A percentile compares a stretch with the other conserved stretches of the same genome.
Evolutionary conservation across 805 yeast genomes (phyloP).

Genomic region (Jamesozyma lodderae): DNA sequence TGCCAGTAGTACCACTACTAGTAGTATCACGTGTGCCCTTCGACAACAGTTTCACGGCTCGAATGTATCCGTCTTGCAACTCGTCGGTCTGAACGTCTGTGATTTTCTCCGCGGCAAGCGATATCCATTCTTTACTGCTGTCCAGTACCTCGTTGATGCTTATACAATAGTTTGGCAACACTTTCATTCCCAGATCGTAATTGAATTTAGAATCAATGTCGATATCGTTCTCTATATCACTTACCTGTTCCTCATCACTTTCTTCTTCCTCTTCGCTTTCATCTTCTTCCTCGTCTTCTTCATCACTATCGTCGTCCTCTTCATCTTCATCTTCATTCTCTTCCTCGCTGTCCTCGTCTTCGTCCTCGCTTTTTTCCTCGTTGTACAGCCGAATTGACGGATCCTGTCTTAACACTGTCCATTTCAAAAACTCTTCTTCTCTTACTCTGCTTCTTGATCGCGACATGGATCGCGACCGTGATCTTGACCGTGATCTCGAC

Average conservation of each 20-base stretch:
- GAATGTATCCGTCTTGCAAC: slow-evolving; percentile 22
- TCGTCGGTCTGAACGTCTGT: slow-evolving; percentile 24
- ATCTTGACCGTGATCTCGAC: slow-evolving; percentile 2
- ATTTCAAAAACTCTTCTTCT: slow-evolving; percentile 39
- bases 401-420: slow-evolving; percentile 64
- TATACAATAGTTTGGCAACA: slow-evolving; percentile 26
- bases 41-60: slow-evolving; percentile 18
- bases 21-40: slow-evolving; percentile 14
- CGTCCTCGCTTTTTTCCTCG: slow-evolving; percentile 8
- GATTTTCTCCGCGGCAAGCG: slow-evolving; percentile 19
- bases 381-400: slow-evolving; percentile 54
- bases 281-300: slow-evolving; percentile 4
- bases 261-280: slow-evolving; percentile 22
- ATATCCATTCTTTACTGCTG: slow-evolving; percentile 27
- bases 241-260: slow-evolving; percentile 34
- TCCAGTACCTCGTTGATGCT: slow-evolving; percentile 24
- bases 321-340: slow-evolving; percentile 15
- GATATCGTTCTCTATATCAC: slow-evolving; percentile 29
- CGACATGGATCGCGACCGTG: slow-evolving; percentile 24
- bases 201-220: slow-evolving; percentile 27
- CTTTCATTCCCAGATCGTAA: slow-evolving; percentile 28
- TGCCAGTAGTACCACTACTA: slow-evolving; percentile 19
- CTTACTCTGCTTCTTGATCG: slow-evolving; percentile 23
- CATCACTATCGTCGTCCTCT: slow-evolving; percentile 10
- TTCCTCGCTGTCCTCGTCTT: slow-evolving; percentile 11